Base-by-base conservation (phyloP, 78 protist genomes). In the Planoprotostelium fungivorum region DNA sequence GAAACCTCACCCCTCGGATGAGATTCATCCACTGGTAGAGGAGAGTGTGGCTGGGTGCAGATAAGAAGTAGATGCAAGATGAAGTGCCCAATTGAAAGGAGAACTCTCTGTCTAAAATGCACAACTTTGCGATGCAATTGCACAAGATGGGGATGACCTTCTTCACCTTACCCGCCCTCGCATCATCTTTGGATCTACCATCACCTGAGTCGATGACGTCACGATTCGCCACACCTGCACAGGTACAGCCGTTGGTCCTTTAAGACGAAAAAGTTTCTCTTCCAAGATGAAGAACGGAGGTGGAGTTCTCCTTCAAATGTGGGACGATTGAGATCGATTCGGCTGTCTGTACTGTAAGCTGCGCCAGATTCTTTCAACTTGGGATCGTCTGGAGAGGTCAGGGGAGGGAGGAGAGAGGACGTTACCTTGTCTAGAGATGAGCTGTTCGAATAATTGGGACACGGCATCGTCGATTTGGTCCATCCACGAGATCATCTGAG, bases 61-160 rank as follows among this genome's bases (percentile, higher is more conserved):
- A 85, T 83, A 92, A 92, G 34, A 89, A 89, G 35, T 92, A 92
- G 86, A 92, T 92, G 39, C 94, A 36, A 0, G 84, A 37, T 5
- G 94, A 91, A 39, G 94, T 88, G 36, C 36, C 88, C 87, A 92
- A 86, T 89, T 92, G 94, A 92, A 92, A 92, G 38, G 91, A 92
- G 85, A 51, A 51, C 31, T 51, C 73, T 51, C 73, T 92, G 90
- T 88, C 90, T 91, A 38, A 88, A 87, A 35, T 92, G 90, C 1
- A 92, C 94, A 35, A 89, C 91, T 37, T 92, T 90, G 1, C 73
- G 73, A 88, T 39, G 88, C 87, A 37, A 90, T 92, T 1, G 87
- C 92, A n/a, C 88, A 86, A 1, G 90, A 92, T 25, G 90, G 37
- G 10, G 84, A 39, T 34, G 88, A 38, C n/a, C 90, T 92, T 38